Base-by-base conservation (phyloP, 805 yeast genomes). In the Barnettozyma populi region DNA sequence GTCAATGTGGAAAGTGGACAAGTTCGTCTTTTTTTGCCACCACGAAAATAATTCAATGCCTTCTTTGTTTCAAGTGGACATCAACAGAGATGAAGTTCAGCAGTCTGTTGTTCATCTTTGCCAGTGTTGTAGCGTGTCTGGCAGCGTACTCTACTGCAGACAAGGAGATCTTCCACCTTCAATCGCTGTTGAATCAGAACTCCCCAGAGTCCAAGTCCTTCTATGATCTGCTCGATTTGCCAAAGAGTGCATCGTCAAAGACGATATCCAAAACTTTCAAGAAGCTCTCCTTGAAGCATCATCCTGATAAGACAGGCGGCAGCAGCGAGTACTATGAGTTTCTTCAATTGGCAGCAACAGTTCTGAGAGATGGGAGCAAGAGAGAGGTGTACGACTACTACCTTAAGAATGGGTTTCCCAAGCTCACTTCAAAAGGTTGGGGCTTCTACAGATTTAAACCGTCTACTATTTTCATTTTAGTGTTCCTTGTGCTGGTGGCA, bases 321-420 rank as follows among this genome's bases (percentile, higher is more conserved):
- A 73, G 69, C 38, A 71, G 67, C 49, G 78, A 78, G 55, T 73
- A 88, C 36, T 94, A 83, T 61, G 88, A 92, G 57, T 71, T 92
- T 25, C 74, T 94, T 34, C 86, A 94, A 31, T 65, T 82, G 24
- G 86, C 88, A 20, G 84, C 90, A 31, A 79, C 85, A 59, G 82
- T 90, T 47, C 71, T 90, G 42, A 75, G 92, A 54, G 71, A 76
- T 13, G 48, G 50, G 2, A 53, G 47, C 21, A 73, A 73, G 49
- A 78, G 82, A 52, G 80, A 83, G 43, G 74, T 89, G 7, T 94
- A 94, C 64, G 98, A 94, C 65, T 90, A 80, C 64, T 94, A 87
- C 66, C 70, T 86, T 46, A 72, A 78, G 38, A 76, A 79, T 55
- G 97, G 98, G 7, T 92, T 94, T 67, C 98, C 99, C 7, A 73